These are phyloP conservation scores for Phlyctochytrium planicorne DNA, from an alignment of 192 early-diverging fungal genomes.

Conservation along the genomic window DNA sequence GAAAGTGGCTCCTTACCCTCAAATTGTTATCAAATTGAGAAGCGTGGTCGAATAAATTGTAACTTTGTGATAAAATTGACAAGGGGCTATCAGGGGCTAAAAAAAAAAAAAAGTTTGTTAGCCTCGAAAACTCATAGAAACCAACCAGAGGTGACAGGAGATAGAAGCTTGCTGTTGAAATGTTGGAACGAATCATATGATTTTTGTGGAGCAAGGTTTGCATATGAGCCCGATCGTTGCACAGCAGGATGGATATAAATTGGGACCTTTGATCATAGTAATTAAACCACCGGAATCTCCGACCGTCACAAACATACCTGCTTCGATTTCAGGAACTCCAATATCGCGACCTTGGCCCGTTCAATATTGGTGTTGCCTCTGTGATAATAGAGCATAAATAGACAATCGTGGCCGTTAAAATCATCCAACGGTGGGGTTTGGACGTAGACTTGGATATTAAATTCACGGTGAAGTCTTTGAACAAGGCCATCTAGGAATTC, in stretches of 20 bases:
- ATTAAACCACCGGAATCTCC: background rate
- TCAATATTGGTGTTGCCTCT: slow-evolving; percentile 33
- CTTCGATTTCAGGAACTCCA: slow-evolving; percentile 35
- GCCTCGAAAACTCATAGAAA: slow-evolving; percentile 3
- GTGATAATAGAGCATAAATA: slow-evolving; percentile 36
- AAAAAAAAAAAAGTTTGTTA: slow-evolving; percentile 13
- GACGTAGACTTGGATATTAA: slow-evolving; percentile 34
- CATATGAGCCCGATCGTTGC: slow-evolving; percentile 35
- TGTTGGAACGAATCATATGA: slow-evolving; percentile 61
- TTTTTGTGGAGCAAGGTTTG: slow-evolving; percentile 39
- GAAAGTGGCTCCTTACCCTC: background rate
- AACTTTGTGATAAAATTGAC: background rate
- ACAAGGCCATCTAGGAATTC: slow-evolving; percentile 42
- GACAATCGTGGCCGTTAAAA: slow-evolving; percentile 22
- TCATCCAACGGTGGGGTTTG: slow-evolving; percentile 23
- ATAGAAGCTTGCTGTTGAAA: slow-evolving; percentile 56
- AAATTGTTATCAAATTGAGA: background rate
- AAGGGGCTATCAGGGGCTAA: slow-evolving; percentile 8
- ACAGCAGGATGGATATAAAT: background rate
- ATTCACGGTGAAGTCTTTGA: slow-evolving; percentile 22
- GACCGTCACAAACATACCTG: slow-evolving; percentile 20
- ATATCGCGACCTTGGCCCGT: slow-evolving; percentile 38
- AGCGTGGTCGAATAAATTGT: slow-evolving; percentile 5
- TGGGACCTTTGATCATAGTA: slow-evolving; percentile 6
- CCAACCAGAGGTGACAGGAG: slow-evolving; percentile 36